Conservation (phyloP, 257 asterid genomes). For the Avicennia marina region DNA sequence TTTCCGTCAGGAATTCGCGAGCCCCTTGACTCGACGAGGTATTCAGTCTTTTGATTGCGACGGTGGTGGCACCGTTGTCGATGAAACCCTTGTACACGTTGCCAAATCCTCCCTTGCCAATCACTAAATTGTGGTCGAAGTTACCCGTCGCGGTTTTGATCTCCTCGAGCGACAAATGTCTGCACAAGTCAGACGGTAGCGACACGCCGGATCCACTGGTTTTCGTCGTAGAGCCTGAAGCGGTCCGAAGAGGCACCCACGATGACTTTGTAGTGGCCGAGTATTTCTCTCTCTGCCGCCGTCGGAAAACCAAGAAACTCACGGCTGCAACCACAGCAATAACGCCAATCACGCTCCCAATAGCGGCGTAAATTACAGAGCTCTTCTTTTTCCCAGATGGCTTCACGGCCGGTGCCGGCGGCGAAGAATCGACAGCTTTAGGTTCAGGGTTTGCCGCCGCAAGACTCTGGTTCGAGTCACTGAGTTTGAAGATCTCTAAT, state of each 20-base stretch:
- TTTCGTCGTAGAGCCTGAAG: too few species aligned
- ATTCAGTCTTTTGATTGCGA: slow-evolving; percentile 64
- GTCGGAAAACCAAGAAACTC: slow-evolving; percentile 24
- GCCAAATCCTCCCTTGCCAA: slow-evolving; percentile 70
- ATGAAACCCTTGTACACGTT: slow-evolving; percentile 51
- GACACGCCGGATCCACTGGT: slow-evolving; percentile 60
- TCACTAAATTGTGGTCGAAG: slow-evolving; percentile 48
- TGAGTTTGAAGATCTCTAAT: slow-evolving; percentile 77
- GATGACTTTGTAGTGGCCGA: not conserved
- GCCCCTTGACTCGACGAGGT: slow-evolving; percentile 69
- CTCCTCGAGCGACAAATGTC: slow-evolving; percentile 61
- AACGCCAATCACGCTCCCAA: slow-evolving; percentile 33
- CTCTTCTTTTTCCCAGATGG: not conserved
- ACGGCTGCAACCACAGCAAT: slow-evolving; percentile 12
- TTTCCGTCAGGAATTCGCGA: slow-evolving; percentile 63
- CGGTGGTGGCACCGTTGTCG: slow-evolving; percentile 47
- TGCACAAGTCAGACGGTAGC: slow-evolving; percentile 33
- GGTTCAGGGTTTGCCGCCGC: slow-evolving; percentile 79
- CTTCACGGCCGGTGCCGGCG: slow-evolving; percentile 17
- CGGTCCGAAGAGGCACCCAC: too few species aligned
- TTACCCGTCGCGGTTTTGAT: slow-evolving; percentile 56
- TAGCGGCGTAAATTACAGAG: not conserved
- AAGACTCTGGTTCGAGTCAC: slow-evolving; percentile 42
- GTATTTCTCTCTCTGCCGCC: slow-evolving; percentile 27
- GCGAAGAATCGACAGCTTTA: slow-evolving; percentile 36